Percentiles rank a stretch among this genome's conserved stretches.
Conservation (phyloP, 2,329 filamentous ascomycete species). For the Penicillium sp. region DNA sequence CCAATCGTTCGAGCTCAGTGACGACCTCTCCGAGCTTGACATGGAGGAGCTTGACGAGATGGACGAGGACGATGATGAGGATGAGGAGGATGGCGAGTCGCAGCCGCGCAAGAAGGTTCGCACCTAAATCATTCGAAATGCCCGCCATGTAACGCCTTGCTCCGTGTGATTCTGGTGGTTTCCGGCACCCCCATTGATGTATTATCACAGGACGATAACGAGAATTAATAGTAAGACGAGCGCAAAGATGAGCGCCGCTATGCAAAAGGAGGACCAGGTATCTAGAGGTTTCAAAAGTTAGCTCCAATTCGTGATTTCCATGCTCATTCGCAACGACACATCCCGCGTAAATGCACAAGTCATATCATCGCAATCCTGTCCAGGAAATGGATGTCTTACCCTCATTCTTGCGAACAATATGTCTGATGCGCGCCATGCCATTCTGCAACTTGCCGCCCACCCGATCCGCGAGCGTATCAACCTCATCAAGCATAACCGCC, state of each 20-base stretch:
- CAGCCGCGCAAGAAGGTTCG: constrained; percentile 47
- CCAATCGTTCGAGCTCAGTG: constrained; percentile 68
- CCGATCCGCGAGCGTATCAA: constrained; percentile 79
- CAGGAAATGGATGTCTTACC: constrained; percentile 55
- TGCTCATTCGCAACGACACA: too few species aligned
- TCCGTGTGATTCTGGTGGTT: constrained; percentile 20
- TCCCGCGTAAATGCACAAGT: too few species aligned
- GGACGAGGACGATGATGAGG: constrained; percentile 42
- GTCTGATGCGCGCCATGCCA: constrained; percentile 80
- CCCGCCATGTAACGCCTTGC: constrained; percentile 19
- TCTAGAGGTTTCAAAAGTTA: constrained; percentile 45
- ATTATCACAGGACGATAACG: constrained; percentile 60
- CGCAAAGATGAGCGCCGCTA: constrained; percentile 81
- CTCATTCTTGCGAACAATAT: constrained; percentile 86
- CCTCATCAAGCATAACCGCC: constrained; percentile 78
- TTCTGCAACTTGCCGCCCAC: constrained; percentile 81
- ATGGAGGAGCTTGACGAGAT: constrained; percentile 61
- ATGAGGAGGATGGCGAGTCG: constrained; percentile 46
- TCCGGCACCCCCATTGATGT: constrained; percentile 19
- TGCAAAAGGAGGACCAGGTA: constrained; percentile 81
- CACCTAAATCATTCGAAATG: constrained; percentile 26
- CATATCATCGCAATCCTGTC: too few species aligned
- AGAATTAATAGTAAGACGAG: constrained; percentile 82
- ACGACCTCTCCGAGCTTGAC: constrained; percentile 61
- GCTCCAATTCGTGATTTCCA: constrained; percentile 23